Base-by-base conservation (phyloP, 441 rosid species). In the Mallotus japonicus region DNA sequence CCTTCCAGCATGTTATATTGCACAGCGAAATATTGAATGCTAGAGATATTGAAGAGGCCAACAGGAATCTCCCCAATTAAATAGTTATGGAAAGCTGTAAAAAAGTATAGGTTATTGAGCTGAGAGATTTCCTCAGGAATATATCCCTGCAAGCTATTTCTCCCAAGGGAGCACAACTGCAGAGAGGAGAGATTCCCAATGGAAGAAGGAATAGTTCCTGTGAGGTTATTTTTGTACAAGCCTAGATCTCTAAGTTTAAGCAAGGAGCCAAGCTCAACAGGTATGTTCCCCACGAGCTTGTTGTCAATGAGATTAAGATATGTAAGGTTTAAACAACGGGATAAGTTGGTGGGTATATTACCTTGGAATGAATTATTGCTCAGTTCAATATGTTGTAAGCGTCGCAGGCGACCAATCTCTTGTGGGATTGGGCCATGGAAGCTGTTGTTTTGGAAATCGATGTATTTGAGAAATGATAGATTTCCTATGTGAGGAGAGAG, bases 131-230 rank as follows among this genome's bases (percentile, higher is more conserved):
- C 32, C 2, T 28, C 17, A 1, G 67, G 67, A 10, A 42, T 42
- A 12, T 42, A 0, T 1, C 32, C 53, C 19, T 42, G 28, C 13
- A 37, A 40, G 6, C 8, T 32, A 63, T 61, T 61, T 14, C 2
- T 16, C 11, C 3, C 12, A 4, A 44, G 17, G 44, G 51, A 63
- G 1, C 19, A 11, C 14, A 9, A 3, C 24, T 2, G 3, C 13
- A 69, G 62, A 56, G 72, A 69, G 1, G 62, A 69, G 6, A 69
- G 22, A 44, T 69, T 69, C 3, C 62, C 53, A 34, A 40, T 12
- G n/a, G 62, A 69, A 56, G 49, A 34, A 0, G 62, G 64, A 12
- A 57, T 69, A 13, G 0, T 20, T 57, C 73, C 63, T 9, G 37
- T 19, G 19, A 57, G 51, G 1, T 69, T 69, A 57, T 69, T 69